Conservation (phyloP, 768 basidiomycete species). For the Leccinum longicurvipes region DNA sequence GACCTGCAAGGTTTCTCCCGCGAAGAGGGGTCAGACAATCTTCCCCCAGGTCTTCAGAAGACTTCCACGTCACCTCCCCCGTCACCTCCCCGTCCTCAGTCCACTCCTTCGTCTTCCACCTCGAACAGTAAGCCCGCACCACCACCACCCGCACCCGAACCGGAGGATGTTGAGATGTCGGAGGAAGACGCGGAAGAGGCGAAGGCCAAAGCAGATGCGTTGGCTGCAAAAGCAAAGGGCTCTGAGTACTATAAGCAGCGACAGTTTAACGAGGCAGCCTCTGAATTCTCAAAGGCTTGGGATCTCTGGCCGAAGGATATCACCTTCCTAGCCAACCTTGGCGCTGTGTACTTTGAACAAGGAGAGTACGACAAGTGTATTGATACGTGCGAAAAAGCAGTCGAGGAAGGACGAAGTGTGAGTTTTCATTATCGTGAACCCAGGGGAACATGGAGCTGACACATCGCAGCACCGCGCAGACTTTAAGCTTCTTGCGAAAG, state of each 20-base stretch:
- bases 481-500: constrained; percentile 94
- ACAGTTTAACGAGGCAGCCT: constrained; percentile 73
- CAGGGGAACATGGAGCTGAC: not conserved
- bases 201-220: constrained; percentile 71
- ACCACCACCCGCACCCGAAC: constrained; percentile 36
- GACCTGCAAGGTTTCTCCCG: constrained; percentile 86
- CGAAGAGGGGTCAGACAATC: constrained; percentile 79
- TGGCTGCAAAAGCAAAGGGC: constrained; percentile 77
- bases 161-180: constrained; percentile 63
- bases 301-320: constrained; percentile 91
- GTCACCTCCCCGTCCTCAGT: constrained; percentile 29
- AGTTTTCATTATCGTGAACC: constrained; percentile 15
- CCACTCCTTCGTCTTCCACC: constrained; percentile 42
- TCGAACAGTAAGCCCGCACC: constrained; percentile 39
- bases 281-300: constrained; percentile 85
- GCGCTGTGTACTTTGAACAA: constrained; percentile 92
- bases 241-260: constrained; percentile 82
- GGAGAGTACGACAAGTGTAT: constrained; percentile 90
- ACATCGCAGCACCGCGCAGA: constrained; percentile 67
- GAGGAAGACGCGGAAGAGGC: constrained; percentile 69
- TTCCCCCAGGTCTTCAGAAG: constrained; percentile 56
- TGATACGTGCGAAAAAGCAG: constrained; percentile 91
- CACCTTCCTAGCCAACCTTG: constrained; percentile 86
- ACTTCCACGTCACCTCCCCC: constrained; percentile 20
- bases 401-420: constrained; percentile 87